Evolutionary conservation across 371 early-diverging fungal genomes (phyloP).

Genomic region (Blakeslea trispora): DNA sequence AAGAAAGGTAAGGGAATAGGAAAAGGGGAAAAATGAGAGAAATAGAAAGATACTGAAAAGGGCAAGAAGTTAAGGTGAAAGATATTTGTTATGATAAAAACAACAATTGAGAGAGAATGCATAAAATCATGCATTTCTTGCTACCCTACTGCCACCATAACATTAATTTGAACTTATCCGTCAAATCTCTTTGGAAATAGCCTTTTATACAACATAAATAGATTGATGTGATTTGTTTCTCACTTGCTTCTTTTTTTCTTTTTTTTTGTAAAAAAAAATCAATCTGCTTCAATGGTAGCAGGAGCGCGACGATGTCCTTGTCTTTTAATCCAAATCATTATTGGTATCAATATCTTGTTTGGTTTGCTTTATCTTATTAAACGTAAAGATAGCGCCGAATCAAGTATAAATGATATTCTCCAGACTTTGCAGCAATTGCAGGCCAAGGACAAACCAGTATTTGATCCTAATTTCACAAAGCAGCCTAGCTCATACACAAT

Average conservation of each 20-base stretch:
- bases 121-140: background rate
- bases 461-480: slow-evolving; percentile 6
- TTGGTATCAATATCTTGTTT: slow-evolving; percentile 22
- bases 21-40: slow-evolving; percentile 2
- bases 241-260: slow-evolving; percentile 16
- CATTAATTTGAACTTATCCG: slow-evolving; percentile 10
- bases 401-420: background rate
- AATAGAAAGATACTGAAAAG: background rate
- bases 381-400: background rate
- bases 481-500: slow-evolving; percentile 34
- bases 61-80: no score
- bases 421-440: background rate
- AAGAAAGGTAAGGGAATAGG: background rate
- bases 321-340: slow-evolving; percentile 19
- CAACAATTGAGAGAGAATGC: background rate
- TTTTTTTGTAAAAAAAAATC: background rate
- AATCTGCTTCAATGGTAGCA: background rate
- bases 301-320: slow-evolving; percentile 25
- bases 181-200: background rate
- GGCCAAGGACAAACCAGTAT: background rate
- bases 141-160: background rate
- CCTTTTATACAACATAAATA: background rate
- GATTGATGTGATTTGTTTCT: background rate
- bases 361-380: slow-evolving; percentile 18
- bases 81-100: no score